Conservation (phyloP, 768 basidiomycete genomes). For the Wakefieldia striispora region DNA sequence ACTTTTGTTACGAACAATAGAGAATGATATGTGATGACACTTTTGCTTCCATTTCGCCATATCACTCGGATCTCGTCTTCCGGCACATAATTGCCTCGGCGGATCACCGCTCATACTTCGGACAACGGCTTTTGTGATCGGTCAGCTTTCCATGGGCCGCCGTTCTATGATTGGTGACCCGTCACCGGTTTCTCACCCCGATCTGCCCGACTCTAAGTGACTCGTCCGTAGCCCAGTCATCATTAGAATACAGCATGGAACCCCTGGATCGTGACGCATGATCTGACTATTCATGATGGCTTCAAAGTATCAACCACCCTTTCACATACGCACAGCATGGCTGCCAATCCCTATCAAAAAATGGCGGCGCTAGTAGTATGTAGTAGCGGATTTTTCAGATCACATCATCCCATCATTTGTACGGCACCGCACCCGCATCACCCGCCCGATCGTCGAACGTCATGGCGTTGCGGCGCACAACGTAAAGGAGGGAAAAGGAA, state of each 20-base stretch:
- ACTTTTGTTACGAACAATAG: constrained; percentile 23
- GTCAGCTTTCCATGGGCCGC: neutral
- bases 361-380: neutral
- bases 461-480: no score
- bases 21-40: constrained; percentile 22
- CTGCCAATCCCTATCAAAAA: neutral
- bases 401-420: neutral
- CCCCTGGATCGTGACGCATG: no score
- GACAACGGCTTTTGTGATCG: constrained; percentile 2
- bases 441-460: no score
- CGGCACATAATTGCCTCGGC: neutral
- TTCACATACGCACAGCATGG: constrained; percentile 8
- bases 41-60: constrained; percentile 11
- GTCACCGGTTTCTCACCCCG: neutral
- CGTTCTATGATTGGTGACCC: neutral
- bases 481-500: no score
- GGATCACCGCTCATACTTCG: constrained; percentile 11
- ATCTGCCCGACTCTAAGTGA: neutral
- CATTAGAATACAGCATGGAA: no score
- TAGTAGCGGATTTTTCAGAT: neutral
- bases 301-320: constrained; percentile 1
- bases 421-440: constrained; percentile 1
- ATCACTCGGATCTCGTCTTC: neutral
- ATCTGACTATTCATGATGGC: no score
- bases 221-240: no score